Evolutionary conservation across 2,329 filamentous ascomycete genomes (phyloP).

Genomic region (Xylariaceae sp.): DNA sequence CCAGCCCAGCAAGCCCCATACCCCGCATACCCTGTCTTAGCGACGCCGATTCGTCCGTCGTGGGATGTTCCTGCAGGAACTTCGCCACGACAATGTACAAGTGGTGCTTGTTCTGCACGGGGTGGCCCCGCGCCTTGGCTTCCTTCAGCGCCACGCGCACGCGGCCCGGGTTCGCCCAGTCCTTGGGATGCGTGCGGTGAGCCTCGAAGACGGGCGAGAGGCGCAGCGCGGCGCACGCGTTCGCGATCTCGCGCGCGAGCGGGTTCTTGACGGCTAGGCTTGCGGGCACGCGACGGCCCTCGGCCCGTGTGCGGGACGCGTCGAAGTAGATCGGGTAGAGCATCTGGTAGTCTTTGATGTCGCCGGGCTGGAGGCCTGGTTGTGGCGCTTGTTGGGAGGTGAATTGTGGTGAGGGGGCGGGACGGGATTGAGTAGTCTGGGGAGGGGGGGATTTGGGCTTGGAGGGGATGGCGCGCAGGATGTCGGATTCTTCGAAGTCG

Average conservation of each 20-base stretch:
- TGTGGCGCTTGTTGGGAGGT: constrained; percentile 30
- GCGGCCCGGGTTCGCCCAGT: constrained; percentile 94
- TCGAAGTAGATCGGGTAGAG: constrained; percentile 97
- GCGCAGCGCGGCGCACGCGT: constrained; percentile 70
- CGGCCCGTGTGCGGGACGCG: constrained; percentile 62
- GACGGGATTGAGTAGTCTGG: constrained; percentile 32
- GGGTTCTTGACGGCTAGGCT: constrained; percentile 75
- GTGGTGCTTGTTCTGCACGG: constrained; percentile 76
- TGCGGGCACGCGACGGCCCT: constrained; percentile 73
- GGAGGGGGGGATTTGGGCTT: constrained; percentile 30
- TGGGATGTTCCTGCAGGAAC: constrained; percentile 73
- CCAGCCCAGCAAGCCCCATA: constrained; percentile 52
- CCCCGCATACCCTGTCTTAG: constrained; percentile 44
- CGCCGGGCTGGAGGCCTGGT: constrained; percentile 42
- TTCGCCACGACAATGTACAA: constrained; percentile 75
- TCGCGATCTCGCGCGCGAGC: constrained; percentile 81
- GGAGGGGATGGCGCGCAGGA: constrained; percentile 43
- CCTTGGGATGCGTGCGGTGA: constrained; percentile 87
- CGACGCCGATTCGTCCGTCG: constrained; percentile 61
- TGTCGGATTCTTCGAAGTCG: constrained; percentile 55
- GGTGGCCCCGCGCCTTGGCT: constrained; percentile 14
- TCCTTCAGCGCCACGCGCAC: constrained; percentile 73
- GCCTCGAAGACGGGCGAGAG: constrained; percentile 79
- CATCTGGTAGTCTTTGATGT: constrained; percentile 75
- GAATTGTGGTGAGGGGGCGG: neutral